These are phyloP conservation scores for Helianthus tuberosus DNA, from an alignment of 129 eudicot genomes.

Conservation along the genomic window DNA sequence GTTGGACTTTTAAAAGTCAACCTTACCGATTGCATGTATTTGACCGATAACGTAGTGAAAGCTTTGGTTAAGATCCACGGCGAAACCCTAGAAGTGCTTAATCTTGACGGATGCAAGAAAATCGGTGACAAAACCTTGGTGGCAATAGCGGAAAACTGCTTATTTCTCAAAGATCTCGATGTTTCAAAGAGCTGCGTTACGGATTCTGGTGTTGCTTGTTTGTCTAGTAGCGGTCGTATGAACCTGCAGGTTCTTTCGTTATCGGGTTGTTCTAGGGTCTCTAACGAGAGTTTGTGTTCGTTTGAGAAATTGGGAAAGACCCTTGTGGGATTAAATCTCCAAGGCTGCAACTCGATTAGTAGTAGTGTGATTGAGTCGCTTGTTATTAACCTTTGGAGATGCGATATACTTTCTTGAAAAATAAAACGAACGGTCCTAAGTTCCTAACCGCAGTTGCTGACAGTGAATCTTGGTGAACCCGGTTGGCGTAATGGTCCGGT, in stretches of 20 bases:
- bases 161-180: constrained; percentile 69
- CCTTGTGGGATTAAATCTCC: constrained; percentile 72
- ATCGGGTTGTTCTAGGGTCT: constrained; percentile 64
- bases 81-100: constrained; percentile 62
- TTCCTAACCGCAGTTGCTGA: neutral
- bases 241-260: constrained; percentile 75
- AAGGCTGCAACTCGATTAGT: constrained; percentile 70
- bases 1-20: constrained; percentile 69
- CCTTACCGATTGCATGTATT: constrained; percentile 62
- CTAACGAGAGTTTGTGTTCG: constrained; percentile 58
- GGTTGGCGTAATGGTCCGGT: constrained; percentile 23
- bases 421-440: neutral
- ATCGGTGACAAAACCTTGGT: constrained; percentile 62
- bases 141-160: constrained; percentile 59
- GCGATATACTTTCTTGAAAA: constrained; percentile 71
- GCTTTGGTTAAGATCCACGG: constrained; percentile 63
- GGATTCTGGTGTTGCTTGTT: constrained; percentile 64
- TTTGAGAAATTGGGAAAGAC: constrained; percentile 61
- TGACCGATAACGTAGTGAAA: constrained; percentile 54
- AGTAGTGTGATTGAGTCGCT: constrained; percentile 59
- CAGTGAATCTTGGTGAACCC: constrained; percentile 20
- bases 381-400: constrained; percentile 73
- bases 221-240: constrained; percentile 40
- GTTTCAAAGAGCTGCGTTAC: constrained; percentile 71
- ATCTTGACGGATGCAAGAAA: constrained; percentile 77